Percentiles rank a stretch among this genome's conserved stretches.
Conservation (phyloP, 192 early-diverging fungal genomes). For the Piromyces finnis region DNA sequence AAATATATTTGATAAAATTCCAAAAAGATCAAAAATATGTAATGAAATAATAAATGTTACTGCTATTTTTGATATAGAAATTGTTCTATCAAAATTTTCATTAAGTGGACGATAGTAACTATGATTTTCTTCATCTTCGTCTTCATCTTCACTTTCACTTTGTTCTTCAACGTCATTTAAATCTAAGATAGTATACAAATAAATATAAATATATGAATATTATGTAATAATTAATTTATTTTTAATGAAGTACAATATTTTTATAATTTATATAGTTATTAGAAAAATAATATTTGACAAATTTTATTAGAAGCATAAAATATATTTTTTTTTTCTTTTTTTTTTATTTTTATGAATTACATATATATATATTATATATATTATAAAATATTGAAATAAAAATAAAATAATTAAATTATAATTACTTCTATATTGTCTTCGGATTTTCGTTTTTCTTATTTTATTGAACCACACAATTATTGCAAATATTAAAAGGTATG, state of each 20-base stretch:
- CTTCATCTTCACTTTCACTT: background rate
- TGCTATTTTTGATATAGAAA: background rate
- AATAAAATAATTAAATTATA: background rate
- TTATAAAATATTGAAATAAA: background rate
- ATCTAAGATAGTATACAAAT: background rate
- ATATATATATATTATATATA: too few relatives aligned
- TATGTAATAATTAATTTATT: too few relatives aligned
- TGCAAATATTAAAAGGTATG: background rate
- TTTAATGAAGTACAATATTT: too few relatives aligned
- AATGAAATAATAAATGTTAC: background rate
- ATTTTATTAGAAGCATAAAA: too few relatives aligned
- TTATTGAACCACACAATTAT: background rate
- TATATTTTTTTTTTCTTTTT: too few relatives aligned
- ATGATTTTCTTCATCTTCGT: background rate
- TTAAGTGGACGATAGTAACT: background rate
- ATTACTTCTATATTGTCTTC: background rate
- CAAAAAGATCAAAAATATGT: background rate
- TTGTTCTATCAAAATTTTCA: background rate
- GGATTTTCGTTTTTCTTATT: background rate
- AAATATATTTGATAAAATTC: background rate
- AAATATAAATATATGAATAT: too few relatives aligned
- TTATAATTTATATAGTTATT: too few relatives aligned
- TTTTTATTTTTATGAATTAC: too few relatives aligned
- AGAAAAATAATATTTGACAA: too few relatives aligned
- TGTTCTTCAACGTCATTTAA: background rate